Evolutionary conservation across 257 asterid species (phyloP).

Genomic region (Solanum pimpinellifolium): DNA sequence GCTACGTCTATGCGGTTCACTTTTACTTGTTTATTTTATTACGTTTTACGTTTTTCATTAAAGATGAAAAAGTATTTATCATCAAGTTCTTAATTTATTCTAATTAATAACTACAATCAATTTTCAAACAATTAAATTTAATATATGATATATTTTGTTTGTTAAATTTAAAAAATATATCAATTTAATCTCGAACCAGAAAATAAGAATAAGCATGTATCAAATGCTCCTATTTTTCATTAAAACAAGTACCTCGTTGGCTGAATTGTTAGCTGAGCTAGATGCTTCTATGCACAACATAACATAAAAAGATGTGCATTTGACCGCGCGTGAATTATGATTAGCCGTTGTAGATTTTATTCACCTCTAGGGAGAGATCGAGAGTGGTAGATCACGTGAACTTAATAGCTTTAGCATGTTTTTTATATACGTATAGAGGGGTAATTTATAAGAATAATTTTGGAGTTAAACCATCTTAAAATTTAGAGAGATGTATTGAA

Average conservation of each 20-base stretch:
- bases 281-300: not conserved
- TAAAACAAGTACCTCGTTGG: not conserved
- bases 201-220: not conserved
- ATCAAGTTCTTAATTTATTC: not conserved
- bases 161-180: not conserved
- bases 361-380: not conserved
- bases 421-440: not conserved
- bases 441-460: not conserved
- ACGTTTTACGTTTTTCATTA: not conserved
- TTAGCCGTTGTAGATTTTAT: not conserved
- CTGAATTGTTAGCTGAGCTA: not conserved
- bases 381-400: fast-evolving
- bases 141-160: not conserved
- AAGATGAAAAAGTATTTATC: not conserved
- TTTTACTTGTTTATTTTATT: not conserved
- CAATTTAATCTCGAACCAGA: not conserved
- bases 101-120: not conserved
- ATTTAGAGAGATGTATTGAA: fast-evolving
- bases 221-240: not conserved
- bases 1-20: fast-evolving
- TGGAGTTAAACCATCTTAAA: not conserved
- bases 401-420: fast-evolving
- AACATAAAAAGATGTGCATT: slow-evolving; percentile 3
- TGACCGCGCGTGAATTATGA: slow-evolving; percentile 6
- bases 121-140: not conserved